Percentiles rank a stretch among this genome's conserved stretches.
Conservation (phyloP, 176 grass and related monocot species). For the Otatea glauca region DNA sequence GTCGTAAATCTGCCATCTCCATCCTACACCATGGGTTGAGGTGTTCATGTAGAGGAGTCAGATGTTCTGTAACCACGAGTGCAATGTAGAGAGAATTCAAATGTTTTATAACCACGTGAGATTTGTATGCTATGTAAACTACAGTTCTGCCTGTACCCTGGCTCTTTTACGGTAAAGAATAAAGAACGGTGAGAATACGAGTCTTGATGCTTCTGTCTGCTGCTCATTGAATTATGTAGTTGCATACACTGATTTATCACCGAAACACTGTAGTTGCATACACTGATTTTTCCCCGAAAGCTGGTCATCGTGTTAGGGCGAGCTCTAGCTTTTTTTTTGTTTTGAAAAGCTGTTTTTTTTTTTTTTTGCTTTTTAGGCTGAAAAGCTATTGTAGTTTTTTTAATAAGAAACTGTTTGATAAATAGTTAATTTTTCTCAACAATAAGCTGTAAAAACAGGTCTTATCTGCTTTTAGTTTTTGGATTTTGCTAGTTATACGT, state of each 20-base stretch:
- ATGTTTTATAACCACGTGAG: constrained; percentile 42
- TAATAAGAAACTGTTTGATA: no score
- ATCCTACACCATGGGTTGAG: constrained; percentile 93
- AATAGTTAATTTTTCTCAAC: no score
- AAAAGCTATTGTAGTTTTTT: no score
- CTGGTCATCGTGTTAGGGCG: no score
- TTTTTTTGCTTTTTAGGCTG: no score
- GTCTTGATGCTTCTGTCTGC: background rate
- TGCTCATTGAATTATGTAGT: background rate
- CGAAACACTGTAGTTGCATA: background rate
- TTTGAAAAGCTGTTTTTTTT: no score
- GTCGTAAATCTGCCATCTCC: constrained; percentile 92
- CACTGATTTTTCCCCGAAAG: background rate
- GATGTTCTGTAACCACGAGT: constrained; percentile 32
- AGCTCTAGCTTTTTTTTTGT: no score
- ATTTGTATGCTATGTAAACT: constrained; percentile 28
- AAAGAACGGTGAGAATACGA: constrained; percentile 23
- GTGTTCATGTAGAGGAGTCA: constrained; percentile 11
- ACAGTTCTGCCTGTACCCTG: constrained; percentile 23
- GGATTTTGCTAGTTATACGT: no score
- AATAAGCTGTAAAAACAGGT: no score
- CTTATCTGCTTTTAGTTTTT: no score
- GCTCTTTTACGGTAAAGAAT: constrained; percentile 42
- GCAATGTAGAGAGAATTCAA: constrained; percentile 41
- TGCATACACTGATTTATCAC: background rate